Evolutionary conservation across 192 early-diverging fungal species (phyloP), one percentile per base, ranked within the genome.

Genomic region (Lobosporangium transversale): DNA sequence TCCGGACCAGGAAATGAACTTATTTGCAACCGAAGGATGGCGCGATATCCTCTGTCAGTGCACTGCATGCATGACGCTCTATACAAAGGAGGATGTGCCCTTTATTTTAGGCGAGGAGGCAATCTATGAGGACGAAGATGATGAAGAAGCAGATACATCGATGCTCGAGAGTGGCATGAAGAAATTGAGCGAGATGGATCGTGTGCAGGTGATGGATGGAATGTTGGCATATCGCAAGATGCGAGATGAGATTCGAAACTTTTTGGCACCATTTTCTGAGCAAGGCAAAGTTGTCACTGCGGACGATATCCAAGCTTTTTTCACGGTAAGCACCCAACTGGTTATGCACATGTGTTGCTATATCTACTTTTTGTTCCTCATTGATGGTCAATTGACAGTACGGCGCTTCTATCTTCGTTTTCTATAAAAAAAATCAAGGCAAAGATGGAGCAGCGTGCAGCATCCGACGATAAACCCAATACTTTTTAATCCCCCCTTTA

Each of bases 111-210:
- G 79, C 20, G 87, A 85, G 21, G 93, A 96, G 51, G 83, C 83
- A 2, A 79, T 90, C 1, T 88, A 87, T 58, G 92, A 93, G 62
- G 93, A 92, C 21, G 92, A 93, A 50, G 85, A 89, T n/a, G 94
- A 97, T 69, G 87, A 90, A 18, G 83, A 86, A 24, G 82, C 80
- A 24, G 82, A 79, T 44, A 87, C 82, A 56, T 94, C 94, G 0
- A 70, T 93, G 4, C 87, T 93, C 48, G 94, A 95, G 29, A 79
- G 86, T 24, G 94, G 91, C 18, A 86, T 97, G 86, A 85, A 91
- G 53, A 81, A 85, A 59, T 73, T 97, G 30, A 79, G 68, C 26
- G 80, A 83, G 37, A 90, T 94, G 87, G 90, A 94, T 63, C 84
- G 89, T 21, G 84, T 90, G 0, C 75, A 86, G 47, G 90, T 94